Percentiles rank a stretch among this genome's conserved stretches.
phyloP scores from a whole-genome alignment of 148 eudicot species.

The Pharnaceum exiguum region DNA sequence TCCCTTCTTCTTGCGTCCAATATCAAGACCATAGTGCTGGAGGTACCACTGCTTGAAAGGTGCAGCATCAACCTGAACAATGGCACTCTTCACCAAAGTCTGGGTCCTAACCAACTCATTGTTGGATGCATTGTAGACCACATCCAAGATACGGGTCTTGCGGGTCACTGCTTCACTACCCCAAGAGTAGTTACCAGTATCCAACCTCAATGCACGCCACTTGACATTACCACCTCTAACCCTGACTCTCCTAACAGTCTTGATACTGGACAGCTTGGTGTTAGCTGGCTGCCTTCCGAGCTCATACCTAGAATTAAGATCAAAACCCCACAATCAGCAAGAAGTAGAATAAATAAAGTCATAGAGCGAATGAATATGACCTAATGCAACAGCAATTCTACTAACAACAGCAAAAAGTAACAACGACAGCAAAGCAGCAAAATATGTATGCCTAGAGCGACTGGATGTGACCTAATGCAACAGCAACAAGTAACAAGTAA shows the following conservation, averaged over 20 bases:
- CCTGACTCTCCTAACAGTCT: slow-evolving; percentile 70
- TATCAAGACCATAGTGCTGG: slow-evolving; percentile 78
- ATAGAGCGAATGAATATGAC: neutral
- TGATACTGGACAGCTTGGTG: slow-evolving; percentile 78
- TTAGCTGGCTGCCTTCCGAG: slow-evolving; percentile 90
- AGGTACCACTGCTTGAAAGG: slow-evolving; percentile 84
- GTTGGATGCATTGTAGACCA: slow-evolving; percentile 82
- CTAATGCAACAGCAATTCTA: neutral
- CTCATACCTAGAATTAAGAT: slow-evolving; percentile 57
- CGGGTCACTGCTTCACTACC: slow-evolving; percentile 77
- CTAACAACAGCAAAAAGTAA: too few relatives aligned
- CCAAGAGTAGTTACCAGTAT: slow-evolving; percentile 86
- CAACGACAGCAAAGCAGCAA: neutral
- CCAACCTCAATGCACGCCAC: slow-evolving; percentile 89
- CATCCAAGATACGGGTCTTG: slow-evolving; percentile 75
- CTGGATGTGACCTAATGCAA: neutral
- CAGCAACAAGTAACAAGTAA: neutral
- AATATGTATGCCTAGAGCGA: too few relatives aligned
- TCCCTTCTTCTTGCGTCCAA: slow-evolving; percentile 76
- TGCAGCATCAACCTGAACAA: slow-evolving; percentile 86
- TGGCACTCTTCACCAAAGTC: slow-evolving; percentile 81
- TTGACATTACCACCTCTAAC: slow-evolving; percentile 87
- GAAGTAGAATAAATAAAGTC: neutral
- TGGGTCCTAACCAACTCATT: slow-evolving; percentile 91
- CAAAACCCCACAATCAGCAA: neutral